These are phyloP conservation scores for Teratosphaeria pseudoeucalypti DNA, from an alignment of 2,329 filamentous ascomycete species.

Conservation along the genomic window DNA sequence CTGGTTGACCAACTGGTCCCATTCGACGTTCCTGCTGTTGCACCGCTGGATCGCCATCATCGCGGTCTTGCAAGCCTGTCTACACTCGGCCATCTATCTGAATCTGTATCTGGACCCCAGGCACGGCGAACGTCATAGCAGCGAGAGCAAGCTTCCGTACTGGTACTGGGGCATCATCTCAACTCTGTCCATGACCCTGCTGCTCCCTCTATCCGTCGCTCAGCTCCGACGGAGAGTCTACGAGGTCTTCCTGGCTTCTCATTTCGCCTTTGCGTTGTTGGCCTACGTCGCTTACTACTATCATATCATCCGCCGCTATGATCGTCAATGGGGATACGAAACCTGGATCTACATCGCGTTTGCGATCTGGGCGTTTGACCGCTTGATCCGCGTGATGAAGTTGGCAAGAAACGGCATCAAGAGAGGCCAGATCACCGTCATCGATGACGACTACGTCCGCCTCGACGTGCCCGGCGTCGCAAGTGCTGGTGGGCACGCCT, in stretches of 20 bases:
- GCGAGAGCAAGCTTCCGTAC: not conserved
- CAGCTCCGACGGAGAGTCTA: not conserved
- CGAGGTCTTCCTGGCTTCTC: not conserved
- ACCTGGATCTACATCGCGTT: not conserved
- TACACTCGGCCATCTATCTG: conserved; percentile 39
- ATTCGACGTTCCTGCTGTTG: conserved; percentile 39
- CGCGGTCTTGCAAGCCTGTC: conserved; percentile 33
- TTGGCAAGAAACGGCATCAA: not conserved
- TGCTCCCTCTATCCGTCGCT: not conserved
- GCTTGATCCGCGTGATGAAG: not conserved
- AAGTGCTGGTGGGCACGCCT: conserved; percentile 29
- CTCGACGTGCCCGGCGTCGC: not conserved
- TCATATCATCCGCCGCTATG: not conserved
- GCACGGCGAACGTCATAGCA: not conserved
- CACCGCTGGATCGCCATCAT: conserved; percentile 42
- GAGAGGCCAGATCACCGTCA: not conserved
- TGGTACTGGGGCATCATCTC: conserved; percentile 12
- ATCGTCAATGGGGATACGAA: not conserved
- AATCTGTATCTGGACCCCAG: conserved; percentile 17
- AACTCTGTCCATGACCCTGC: conserved; percentile 1
- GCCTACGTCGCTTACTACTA: not conserved
- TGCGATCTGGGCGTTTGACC: not conserved
- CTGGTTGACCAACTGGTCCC: conserved; percentile 40
- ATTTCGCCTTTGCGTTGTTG: not conserved
- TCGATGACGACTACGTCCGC: not conserved